These are phyloP conservation scores for Pseudopithomyces maydicus DNA, from an alignment of 2,329 filamentous ascomycete species.

Conservation along the genomic window DNA sequence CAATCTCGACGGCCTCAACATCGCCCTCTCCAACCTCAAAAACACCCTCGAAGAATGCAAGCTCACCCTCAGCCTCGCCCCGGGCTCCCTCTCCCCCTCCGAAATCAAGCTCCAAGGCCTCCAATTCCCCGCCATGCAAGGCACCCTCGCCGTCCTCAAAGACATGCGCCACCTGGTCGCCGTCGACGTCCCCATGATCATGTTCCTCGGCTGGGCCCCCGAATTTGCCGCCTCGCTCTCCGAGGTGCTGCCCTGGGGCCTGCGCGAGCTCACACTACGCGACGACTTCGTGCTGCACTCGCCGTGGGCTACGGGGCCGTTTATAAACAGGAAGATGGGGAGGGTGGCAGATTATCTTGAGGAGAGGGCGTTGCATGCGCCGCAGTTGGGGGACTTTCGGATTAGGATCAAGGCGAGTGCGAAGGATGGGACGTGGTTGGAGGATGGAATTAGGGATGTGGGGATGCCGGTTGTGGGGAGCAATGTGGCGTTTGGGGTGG, in stretches of 20 bases:
- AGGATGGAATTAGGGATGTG: conserved; percentile 19
- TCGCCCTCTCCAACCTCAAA: conserved; percentile 20
- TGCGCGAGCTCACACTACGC: conserved; percentile 19
- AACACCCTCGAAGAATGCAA: conserved; percentile 23
- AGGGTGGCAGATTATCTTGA: conserved; percentile 26
- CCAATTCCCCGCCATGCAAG: conserved; percentile 25
- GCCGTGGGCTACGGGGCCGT: conserved; percentile 23
- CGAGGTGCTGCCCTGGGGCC: conserved; percentile 21
- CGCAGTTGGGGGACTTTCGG: conserved; percentile 17
- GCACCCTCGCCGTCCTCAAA: conserved; percentile 25
- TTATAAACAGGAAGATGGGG: conserved; percentile 21
- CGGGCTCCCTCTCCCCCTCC: conserved; percentile 22
- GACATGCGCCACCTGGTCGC: conserved; percentile 19
- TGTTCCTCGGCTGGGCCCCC: conserved; percentile 29
- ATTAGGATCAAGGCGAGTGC: conserved; percentile 18
- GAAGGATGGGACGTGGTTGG: conserved; percentile 20
- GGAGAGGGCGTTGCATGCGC: conserved; percentile 16
- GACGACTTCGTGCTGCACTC: conserved; percentile 29
- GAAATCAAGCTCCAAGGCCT: conserved; percentile 21
- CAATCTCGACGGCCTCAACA: conserved; percentile 27
- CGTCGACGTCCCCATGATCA: conserved; percentile 25
- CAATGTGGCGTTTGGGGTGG: conserved; percentile 10
- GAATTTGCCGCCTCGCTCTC: conserved; percentile 23
- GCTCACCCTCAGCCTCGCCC: conserved; percentile 22
- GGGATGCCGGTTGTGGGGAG: conserved; percentile 9